Evolutionary conservation across 257 asterid species (phyloP), one percentile per base, ranked within the genome.

Genomic region (Solanum clarkiae): DNA sequence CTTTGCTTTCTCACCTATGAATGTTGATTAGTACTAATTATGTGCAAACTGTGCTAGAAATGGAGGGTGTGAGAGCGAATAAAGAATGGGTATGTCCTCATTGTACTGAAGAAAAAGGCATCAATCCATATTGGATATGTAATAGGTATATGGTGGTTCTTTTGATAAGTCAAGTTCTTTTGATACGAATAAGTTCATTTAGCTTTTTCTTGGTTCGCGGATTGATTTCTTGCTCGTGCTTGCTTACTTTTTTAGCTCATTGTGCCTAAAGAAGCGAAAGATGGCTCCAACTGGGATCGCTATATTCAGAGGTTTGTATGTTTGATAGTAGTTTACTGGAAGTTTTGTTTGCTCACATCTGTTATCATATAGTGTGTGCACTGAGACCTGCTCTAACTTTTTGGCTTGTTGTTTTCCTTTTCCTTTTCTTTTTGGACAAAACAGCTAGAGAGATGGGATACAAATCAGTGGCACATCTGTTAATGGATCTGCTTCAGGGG

Each of bases 61-160:
- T 95, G 90, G 97, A 93, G 89, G 97, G 92, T 56, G 98, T 93
- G 80, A 91, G 89, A 87, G 88, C 89, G 74, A 91, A 90, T 85
- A 91, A 92, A 88, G 89, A 88, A 47, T 94, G 97, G 95, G 88
- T 88, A 85, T 94, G 98, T 47, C 97, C 98, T 88, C 99, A 95
- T 65, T 94, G 97, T 20, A 59, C 80, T 5, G 97, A 95, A 87
- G 92, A 91, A 15, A 92, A 89, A 87, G 95, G 97, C 81, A 86
- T 83, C 80, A 95, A 90, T 26, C 97, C 95, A 44, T 92, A 91
- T 84, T 94, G 99, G 99, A 93, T 95, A 87, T 94, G 98, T 84
- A 95, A 95, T 92, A 94, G 98, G 99, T 95, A 90, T 3, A 20
- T 26, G 0, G 82, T 51, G 24, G 7, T 24, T 77, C 32, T 29